A percentile compares a stretch with the other conserved stretches of the same genome.
These are phyloP conservation scores for Harringtonia aguacate DNA, from an alignment of 2,329 filamentous ascomycete genomes.

Conservation along the genomic window DNA sequence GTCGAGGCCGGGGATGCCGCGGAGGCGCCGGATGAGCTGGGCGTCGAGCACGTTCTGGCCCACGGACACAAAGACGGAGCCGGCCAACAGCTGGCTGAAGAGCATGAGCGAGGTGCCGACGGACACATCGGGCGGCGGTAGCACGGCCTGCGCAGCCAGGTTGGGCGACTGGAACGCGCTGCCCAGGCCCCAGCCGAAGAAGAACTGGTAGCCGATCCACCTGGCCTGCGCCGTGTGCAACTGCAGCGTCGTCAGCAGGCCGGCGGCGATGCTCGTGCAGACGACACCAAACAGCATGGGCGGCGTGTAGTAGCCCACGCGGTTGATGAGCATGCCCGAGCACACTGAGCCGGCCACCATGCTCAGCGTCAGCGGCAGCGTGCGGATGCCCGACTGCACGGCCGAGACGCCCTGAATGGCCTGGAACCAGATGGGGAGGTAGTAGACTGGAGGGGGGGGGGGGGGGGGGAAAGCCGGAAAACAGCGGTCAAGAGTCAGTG, in stretches of 20 bases:
- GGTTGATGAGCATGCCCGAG: conserved; percentile 20
- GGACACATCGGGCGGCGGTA: conserved; percentile 27
- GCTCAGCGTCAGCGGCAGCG: conserved; percentile 30
- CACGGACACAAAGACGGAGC: conserved; percentile 33
- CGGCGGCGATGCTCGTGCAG: background rate
- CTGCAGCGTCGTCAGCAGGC: conserved; percentile 17
- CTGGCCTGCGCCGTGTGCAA: conserved; percentile 18
- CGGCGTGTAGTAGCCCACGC: background rate
- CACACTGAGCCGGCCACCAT: conserved; percentile 29
- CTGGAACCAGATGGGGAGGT: conserved; percentile 28
- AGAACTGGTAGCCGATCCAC: conserved; percentile 31
- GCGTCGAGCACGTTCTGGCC: conserved; percentile 33
- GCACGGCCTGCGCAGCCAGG: too few species aligned
- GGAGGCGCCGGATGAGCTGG: conserved; percentile 24
- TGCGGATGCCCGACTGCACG: conserved; percentile 30
- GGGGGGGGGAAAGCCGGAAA: too few species aligned
- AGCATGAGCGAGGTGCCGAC: conserved; percentile 32
- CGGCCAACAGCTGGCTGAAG: conserved; percentile 34
- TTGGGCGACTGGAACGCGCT: too few species aligned
- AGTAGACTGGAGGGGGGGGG: conserved; percentile 3
- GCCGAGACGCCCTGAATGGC: conserved; percentile 26
- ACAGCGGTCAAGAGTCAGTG: too few species aligned
- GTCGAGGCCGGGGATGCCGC: conserved; percentile 17
- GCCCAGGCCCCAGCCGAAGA: too few species aligned
- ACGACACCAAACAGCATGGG: too few species aligned